phyloP scores from a whole-genome alignment of 371 early-diverging fungal genomes.

The Mucor mucedo region DNA sequence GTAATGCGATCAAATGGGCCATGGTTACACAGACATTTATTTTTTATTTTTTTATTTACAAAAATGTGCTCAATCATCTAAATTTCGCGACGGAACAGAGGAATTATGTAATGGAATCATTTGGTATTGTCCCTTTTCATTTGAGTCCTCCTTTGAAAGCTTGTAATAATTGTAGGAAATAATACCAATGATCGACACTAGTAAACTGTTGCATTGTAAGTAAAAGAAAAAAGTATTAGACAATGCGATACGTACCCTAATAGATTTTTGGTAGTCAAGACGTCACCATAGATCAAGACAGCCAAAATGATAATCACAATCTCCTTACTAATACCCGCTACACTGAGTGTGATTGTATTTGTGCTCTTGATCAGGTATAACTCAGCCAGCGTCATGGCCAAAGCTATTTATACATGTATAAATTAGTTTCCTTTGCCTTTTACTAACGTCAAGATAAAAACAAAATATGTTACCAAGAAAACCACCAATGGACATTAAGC shows the following conservation, averaged over 20 bases:
- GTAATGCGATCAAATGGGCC: background rate
- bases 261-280: conserved; percentile 50
- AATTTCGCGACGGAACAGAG: conserved; percentile 12
- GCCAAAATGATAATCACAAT: conserved; percentile 57
- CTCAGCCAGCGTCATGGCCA: conserved; percentile 85
- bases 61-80: conserved; percentile 17
- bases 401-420: conserved; percentile 53
- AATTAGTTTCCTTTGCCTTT: background rate
- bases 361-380: conserved; percentile 81
- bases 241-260: conserved; percentile 41
- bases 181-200: conserved; percentile 66
- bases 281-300: conserved; percentile 60
- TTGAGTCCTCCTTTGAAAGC: conserved; percentile 36
- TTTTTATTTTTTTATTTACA: too few species aligned
- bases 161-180: conserved; percentile 65
- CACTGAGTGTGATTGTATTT: conserved; percentile 83
- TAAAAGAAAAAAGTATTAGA: background rate
- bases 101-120: conserved; percentile 31
- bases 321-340: conserved; percentile 87
- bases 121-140: conserved; percentile 32
- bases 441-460: background rate
- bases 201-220: conserved; percentile 34
- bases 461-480: conserved; percentile 47
- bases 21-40: too few species aligned
- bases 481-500: conserved; percentile 74